phyloP scores from a whole-genome alignment of 2,329 filamentous ascomycete genomes.

The Emergomyces orientalis region DNA sequence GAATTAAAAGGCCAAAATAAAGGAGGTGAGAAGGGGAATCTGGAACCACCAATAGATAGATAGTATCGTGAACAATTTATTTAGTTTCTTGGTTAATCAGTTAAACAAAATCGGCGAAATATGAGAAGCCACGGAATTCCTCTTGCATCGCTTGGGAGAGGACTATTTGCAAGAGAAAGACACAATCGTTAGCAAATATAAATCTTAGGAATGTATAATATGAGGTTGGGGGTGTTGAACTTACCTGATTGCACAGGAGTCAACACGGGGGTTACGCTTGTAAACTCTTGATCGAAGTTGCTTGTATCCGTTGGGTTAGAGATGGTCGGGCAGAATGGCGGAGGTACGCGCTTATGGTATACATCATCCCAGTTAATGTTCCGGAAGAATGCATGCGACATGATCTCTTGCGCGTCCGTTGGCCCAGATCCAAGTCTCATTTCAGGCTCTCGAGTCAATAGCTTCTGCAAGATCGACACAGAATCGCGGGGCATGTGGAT shows the following conservation, averaged over 20 bases:
- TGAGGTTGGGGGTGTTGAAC: slow-evolving; percentile 27
- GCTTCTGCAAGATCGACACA: slow-evolving; percentile 93
- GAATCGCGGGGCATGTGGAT: slow-evolving; percentile 98
- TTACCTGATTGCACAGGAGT: slow-evolving; percentile 95
- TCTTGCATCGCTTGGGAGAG: slow-evolving; percentile 98
- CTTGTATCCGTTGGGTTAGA: slow-evolving; percentile 94
- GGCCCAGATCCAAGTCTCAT: slow-evolving; percentile 86
- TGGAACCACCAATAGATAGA: slow-evolving; percentile 8
- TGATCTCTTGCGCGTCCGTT: slow-evolving; percentile 95
- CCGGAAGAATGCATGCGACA: slow-evolving; percentile 97
- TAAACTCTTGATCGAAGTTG: slow-evolving; percentile 98
- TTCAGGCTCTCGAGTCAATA: slow-evolving; percentile 90
- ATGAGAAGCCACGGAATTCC: slow-evolving; percentile 98
- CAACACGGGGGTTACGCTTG: slow-evolving; percentile 91
- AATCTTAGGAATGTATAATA: not conserved
- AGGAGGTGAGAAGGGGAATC: slow-evolving; percentile 9
- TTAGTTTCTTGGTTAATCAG: slow-evolving; percentile 5
- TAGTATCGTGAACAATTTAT: not conserved
- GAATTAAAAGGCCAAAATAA: slow-evolving; percentile 9
- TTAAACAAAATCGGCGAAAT: slow-evolving; percentile 82
- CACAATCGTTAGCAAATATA: not conserved
- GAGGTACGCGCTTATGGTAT: slow-evolving; percentile 83
- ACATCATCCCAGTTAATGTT: slow-evolving; percentile 99
- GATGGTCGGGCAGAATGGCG: slow-evolving; percentile 83
- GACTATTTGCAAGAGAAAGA: slow-evolving; percentile 45